Evolutionary conservation across 2,329 filamentous ascomycete species (phyloP).

Genomic region (Endothia cerciana): DNA sequence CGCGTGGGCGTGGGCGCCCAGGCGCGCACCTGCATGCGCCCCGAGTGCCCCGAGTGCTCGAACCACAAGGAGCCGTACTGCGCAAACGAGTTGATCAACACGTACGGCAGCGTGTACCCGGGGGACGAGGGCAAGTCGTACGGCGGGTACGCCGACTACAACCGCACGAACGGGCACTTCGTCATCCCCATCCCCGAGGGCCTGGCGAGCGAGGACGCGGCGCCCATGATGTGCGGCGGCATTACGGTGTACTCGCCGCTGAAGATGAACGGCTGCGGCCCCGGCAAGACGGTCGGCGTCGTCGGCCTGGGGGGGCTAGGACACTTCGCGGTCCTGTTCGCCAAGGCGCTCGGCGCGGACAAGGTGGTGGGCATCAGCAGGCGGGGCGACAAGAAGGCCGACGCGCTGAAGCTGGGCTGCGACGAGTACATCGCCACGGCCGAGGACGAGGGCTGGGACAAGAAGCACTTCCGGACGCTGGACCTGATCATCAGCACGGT

Average conservation of each 20-base stretch:
- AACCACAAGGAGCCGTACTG: constrained; percentile 45
- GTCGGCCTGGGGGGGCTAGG: constrained; percentile 70
- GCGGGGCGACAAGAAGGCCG: constrained; percentile 52
- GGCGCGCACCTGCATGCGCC: constrained; percentile 53
- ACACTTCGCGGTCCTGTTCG: constrained; percentile 69
- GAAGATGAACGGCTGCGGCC: constrained; percentile 63
- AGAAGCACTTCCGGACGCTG: constrained; percentile 51
- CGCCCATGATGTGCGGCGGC: constrained; percentile 72
- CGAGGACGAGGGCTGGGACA: constrained; percentile 57
- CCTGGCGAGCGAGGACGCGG: constrained; percentile 43
- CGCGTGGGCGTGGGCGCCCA: constrained; percentile 65
- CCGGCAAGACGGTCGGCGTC: constrained; percentile 69
- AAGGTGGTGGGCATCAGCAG: constrained; percentile 62
- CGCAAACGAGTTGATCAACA: constrained; percentile 44
- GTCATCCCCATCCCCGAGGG: constrained; percentile 48
- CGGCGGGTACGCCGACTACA: constrained; percentile 52
- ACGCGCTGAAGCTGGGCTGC: constrained; percentile 60
- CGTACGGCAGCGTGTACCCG: constrained; percentile 55
- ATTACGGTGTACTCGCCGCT: constrained; percentile 68
- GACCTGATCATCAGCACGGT: constrained; percentile 64
- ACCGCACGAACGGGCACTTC: constrained; percentile 47
- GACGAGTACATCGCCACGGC: constrained; percentile 48
- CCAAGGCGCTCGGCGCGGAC: constrained; percentile 67
- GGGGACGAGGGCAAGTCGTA: constrained; percentile 59
- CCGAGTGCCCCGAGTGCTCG: constrained; percentile 47